Percentiles rank a stretch among this genome's conserved stretches.
phyloP scores from a whole-genome alignment of 345 rosid genomes.

The Noccaea caerulescens region DNA sequence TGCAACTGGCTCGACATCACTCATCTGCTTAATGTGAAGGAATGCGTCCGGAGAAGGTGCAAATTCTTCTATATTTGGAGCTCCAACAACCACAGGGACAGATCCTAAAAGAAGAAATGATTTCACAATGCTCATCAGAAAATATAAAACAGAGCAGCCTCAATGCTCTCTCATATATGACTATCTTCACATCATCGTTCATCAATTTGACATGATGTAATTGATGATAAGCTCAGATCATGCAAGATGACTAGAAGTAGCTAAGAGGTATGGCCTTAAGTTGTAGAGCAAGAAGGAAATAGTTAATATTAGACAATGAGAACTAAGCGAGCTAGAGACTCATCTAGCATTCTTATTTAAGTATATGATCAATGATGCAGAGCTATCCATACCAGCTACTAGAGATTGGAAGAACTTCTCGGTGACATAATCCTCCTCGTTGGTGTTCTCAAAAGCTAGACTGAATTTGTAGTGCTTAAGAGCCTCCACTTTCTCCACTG shows the following conservation, averaged over 20 bases:
- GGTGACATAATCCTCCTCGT: slow-evolving; percentile 96
- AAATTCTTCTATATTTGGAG: slow-evolving; percentile 89
- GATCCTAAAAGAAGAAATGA: slow-evolving; percentile 55
- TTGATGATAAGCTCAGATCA: slow-evolving; percentile 22
- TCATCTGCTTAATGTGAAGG: slow-evolving; percentile 69
- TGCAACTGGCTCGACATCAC: slow-evolving; percentile 66
- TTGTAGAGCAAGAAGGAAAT: no score
- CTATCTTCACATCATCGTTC: background rate
- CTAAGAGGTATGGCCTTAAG: no score
- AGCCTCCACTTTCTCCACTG: slow-evolving; percentile 66
- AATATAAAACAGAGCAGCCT: background rate
- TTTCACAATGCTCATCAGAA: slow-evolving; percentile 7
- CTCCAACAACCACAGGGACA: slow-evolving; percentile 87
- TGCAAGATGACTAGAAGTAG: background rate
- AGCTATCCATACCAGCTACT: slow-evolving; percentile 68
- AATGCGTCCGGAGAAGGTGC: slow-evolving; percentile 68
- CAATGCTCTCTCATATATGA: slow-evolving; percentile 11
- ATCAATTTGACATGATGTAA: background rate
- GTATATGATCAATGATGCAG: no score
- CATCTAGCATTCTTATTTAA: no score
- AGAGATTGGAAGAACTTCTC: slow-evolving; percentile 95
- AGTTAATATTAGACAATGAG: no score
- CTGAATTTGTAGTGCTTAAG: slow-evolving; percentile 88
- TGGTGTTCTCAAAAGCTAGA: slow-evolving; percentile 94
- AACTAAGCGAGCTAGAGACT: background rate